These are phyloP conservation scores for Nitzschia putrida DNA, from an alignment of 108 stramenopile species.

Conservation along the genomic window DNA sequence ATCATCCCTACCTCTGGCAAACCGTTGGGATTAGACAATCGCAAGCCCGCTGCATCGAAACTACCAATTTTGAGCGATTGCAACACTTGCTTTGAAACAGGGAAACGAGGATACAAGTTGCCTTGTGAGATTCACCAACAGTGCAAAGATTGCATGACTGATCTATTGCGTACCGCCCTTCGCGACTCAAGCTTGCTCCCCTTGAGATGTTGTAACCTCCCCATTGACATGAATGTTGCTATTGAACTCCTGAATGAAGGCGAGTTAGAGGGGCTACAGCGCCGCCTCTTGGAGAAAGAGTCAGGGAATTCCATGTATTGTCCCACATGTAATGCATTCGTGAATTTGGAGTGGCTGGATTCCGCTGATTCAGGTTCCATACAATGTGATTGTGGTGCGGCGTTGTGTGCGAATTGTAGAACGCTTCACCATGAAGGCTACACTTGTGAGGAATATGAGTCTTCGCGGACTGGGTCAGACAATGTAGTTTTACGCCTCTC, in stretches of 20 bases:
- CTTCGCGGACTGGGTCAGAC: constrained; percentile 22
- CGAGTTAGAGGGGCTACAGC: constrained; percentile 22
- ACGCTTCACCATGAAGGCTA: constrained; percentile 37
- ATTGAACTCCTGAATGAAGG: constrained; percentile 23
- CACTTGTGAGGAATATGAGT: constrained; percentile 39
- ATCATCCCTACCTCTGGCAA: no score
- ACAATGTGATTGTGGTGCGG: constrained; percentile 39
- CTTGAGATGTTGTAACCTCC: constrained; percentile 53
- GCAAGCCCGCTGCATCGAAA: no score
- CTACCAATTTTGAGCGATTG: constrained; percentile 37
- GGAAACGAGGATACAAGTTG: constrained; percentile 25
- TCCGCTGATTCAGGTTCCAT: constrained; percentile 15
- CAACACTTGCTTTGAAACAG: constrained; percentile 43
- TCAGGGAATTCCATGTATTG: constrained; percentile 60
- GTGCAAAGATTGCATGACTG: constrained; percentile 42
- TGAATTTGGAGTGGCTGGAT: constrained; percentile 50
- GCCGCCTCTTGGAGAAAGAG: constrained; percentile 31
- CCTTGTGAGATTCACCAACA: constrained; percentile 49
- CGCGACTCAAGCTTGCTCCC: constrained; percentile 48
- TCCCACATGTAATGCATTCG: constrained; percentile 47
- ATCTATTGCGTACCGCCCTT: constrained; percentile 40
- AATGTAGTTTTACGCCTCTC: constrained; percentile 32
- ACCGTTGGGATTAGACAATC: no score
- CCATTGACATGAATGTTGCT: constrained; percentile 52
- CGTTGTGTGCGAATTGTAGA: constrained; percentile 47